A percentile compares a stretch with the other conserved stretches of the same genome.
These are phyloP conservation scores for Deakozyma indianensis DNA, from an alignment of 805 yeast genomes.

Conservation along the genomic window DNA sequence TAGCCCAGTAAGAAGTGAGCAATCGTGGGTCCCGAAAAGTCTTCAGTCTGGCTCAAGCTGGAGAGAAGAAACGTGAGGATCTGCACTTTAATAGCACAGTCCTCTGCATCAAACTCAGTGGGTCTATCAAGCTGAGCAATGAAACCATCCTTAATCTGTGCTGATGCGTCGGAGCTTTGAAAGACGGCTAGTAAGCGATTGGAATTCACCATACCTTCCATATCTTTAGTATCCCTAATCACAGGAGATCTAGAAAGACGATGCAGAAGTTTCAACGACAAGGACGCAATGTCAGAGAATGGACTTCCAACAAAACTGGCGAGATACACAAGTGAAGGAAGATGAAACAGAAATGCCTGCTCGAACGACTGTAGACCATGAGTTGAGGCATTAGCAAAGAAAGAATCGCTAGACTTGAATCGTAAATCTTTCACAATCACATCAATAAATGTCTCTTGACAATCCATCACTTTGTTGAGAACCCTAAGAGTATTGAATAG, in stretches of 20 bases:
- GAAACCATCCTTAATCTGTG: slow-evolving; percentile 53
- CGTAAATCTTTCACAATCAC: slow-evolving; percentile 27
- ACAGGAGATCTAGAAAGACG: slow-evolving; percentile 34
- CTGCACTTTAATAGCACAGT: slow-evolving; percentile 36
- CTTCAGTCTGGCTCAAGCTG: slow-evolving; percentile 24
- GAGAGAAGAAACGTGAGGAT: slow-evolving; percentile 41
- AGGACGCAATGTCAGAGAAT: slow-evolving; percentile 33
- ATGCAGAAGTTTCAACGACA: slow-evolving; percentile 37
- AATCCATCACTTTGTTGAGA: slow-evolving; percentile 11
- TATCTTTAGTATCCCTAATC: slow-evolving; percentile 22
- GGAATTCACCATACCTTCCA: neutral
- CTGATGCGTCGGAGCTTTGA: slow-evolving; percentile 63
- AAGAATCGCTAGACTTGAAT: slow-evolving; percentile 4
- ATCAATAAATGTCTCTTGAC: slow-evolving; percentile 21
- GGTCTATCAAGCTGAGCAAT: slow-evolving; percentile 47
- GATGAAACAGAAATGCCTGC: slow-evolving; percentile 53
- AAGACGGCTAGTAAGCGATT: slow-evolving; percentile 55
- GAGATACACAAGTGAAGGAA: slow-evolving; percentile 56
- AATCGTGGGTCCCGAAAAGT: slow-evolving; percentile 32
- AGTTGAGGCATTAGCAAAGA: slow-evolving; percentile 3
- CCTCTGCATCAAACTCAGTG: neutral
- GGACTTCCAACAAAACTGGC: slow-evolving; percentile 55
- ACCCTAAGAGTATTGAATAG: slow-evolving; percentile 12
- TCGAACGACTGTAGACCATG: slow-evolving; percentile 27
- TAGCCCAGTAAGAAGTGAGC: slow-evolving; percentile 68